Evolutionary conservation across 2,329 filamentous ascomycete species (phyloP).

Genomic region (Cercospora sp.): DNA sequence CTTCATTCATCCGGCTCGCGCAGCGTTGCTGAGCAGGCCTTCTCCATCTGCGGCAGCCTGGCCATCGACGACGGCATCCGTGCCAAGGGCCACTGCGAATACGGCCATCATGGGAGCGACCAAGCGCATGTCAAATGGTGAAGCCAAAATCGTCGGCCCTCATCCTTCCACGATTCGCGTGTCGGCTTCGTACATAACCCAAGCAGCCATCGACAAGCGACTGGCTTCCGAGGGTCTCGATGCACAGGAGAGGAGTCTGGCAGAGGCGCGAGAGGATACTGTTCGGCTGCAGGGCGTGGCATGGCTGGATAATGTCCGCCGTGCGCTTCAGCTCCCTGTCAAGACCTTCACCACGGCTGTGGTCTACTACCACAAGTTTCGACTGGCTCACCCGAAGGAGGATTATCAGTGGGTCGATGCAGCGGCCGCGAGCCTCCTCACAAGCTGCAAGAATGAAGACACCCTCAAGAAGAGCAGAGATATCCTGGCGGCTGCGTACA

Average conservation of each 20-base stretch:
- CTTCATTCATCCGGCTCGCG: slow-evolving; percentile 15
- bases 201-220: slow-evolving; percentile 74
- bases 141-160: slow-evolving; percentile 47
- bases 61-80: slow-evolving; percentile 7
- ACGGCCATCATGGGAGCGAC: slow-evolving; percentile 33
- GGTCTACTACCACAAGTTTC: slow-evolving; percentile 91
- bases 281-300: slow-evolving; percentile 82
- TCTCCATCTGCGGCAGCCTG: background rate
- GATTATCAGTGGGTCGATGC: slow-evolving; percentile 75
- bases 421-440: slow-evolving; percentile 82
- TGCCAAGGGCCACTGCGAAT: background rate
- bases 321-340: slow-evolving; percentile 79
- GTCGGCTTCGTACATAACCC: slow-evolving; percentile 75
- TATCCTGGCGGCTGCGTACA: slow-evolving; percentile 86
- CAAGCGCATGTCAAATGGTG: slow-evolving; percentile 38
- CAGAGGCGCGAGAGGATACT: slow-evolving; percentile 69
- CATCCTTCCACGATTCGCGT: slow-evolving; percentile 65
- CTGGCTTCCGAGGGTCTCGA: slow-evolving; percentile 61
- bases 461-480: slow-evolving; percentile 95
- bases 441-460: slow-evolving; percentile 96
- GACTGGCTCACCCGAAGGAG: slow-evolving; percentile 77
- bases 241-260: slow-evolving; percentile 58
- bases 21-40: background rate
- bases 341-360: slow-evolving; percentile 90
- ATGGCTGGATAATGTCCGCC: slow-evolving; percentile 82